Evolutionary conservation across 2,329 filamentous ascomycete species (phyloP), one percentile per base, ranked within the genome.

Genomic region (Malbranchea cinnamomea): DNA sequence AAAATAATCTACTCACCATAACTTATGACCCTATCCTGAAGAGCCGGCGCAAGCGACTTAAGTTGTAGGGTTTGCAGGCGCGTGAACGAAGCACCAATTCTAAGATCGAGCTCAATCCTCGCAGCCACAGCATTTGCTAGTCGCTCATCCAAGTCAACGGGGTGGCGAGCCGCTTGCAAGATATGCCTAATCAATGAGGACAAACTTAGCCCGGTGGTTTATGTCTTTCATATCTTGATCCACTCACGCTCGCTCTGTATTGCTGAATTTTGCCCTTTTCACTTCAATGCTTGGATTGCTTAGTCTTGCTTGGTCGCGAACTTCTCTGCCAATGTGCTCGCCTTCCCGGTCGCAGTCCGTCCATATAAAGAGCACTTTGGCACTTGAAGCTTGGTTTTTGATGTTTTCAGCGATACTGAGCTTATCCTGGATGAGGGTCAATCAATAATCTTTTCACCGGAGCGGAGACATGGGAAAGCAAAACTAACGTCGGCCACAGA

Each of bases 321-420:
- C 87, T 52, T 98, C 87, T 22, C 78, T 68, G 5, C 89, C 89
- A 42, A 98, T 98, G 49, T 95, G 80, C 53, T 98, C 89, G 20
- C 89, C 89, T 63, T 98, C 89, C 32, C 85, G 74, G 63, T 98
- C 89, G 55, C 89, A 95, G 65, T 98, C 89, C 1, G 89, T 98
- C 89, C 89, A 98, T 44, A 98, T 94, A 53, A 91, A 87, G 18
- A 98, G 64, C 8, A 76, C 72, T 32, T 66, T 69, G n/a, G 74
- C 67, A 48, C 69, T 68, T 36, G 68, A 68, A 11, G 89, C 87
- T 52, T 92, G 77, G 1, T 68, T 60, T 42, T 77, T 71, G 45
- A 98, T 89, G 48, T 98, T 98, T 18, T 74, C 67, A 6, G 85
- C 84, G 38, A 98, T 78, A 1, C 67, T 60, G 44, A 75, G 75